Conservation (phyloP, 176 grass and related monocot genomes). For the Oryza meridionalis region DNA sequence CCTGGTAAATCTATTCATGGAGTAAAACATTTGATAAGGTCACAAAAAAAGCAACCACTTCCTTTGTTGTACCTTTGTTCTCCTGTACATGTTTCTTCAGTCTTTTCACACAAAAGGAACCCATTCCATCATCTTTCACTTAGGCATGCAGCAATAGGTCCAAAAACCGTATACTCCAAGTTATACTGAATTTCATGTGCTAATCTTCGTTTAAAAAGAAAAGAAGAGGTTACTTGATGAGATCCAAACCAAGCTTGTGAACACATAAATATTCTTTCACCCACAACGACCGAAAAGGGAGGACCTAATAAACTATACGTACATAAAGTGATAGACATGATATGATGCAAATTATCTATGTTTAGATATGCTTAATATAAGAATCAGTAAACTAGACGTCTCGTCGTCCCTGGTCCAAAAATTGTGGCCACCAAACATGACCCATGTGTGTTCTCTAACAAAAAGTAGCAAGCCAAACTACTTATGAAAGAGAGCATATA, state of each 20-base stretch:
- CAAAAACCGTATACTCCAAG: not conserved
- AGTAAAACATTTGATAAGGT: not conserved
- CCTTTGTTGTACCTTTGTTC: not conserved
- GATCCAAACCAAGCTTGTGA: not conserved
- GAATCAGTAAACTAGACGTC: not conserved
- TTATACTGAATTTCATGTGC: not conserved
- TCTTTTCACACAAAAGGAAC: not conserved
- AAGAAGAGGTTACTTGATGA: not conserved
- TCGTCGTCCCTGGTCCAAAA: not conserved
- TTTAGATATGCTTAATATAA: not conserved
- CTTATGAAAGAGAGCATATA: not conserved
- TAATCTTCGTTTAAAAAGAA: not conserved
- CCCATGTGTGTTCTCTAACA: not conserved
- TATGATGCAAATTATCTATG: not conserved
- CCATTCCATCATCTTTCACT: no score
- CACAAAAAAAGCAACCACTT: not conserved
- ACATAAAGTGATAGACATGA: not conserved
- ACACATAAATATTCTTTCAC: not conserved
- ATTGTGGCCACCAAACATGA: not conserved
- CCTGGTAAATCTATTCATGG: not conserved
- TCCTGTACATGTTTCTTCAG: not conserved
- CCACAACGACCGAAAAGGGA: not conserved
- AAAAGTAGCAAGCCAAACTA: not conserved
- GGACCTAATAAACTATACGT: not conserved
- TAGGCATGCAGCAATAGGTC: not conserved